Percentiles rank a stretch among this genome's conserved stretches.
Evolutionary conservation across 148 eudicot species (phyloP).

Genomic region (Spergularia bocconei): DNA sequence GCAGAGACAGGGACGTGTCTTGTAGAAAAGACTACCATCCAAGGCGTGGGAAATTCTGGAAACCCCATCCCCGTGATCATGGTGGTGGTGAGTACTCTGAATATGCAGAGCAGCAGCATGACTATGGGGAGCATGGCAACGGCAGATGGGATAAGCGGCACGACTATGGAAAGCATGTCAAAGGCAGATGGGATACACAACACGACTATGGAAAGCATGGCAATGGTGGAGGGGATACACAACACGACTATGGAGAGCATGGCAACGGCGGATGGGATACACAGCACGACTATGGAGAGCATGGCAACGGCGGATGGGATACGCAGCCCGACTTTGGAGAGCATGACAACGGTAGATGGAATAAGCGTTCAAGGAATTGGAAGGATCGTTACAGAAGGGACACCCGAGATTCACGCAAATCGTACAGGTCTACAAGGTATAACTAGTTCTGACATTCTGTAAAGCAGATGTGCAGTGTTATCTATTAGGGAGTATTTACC

Average conservation of each 20-base stretch:
- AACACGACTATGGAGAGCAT: background rate
- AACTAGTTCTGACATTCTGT: background rate
- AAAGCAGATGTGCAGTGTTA: background rate
- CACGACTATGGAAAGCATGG: background rate
- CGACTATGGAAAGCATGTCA: background rate
- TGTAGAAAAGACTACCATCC: background rate
- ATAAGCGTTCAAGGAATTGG: background rate
- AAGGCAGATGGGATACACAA: background rate
- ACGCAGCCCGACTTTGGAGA: background rate
- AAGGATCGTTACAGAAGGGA: background rate
- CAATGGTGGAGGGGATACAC: background rate
- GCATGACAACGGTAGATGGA: background rate
- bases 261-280: background rate
- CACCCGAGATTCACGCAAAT: background rate
- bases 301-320: background rate
- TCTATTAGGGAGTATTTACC: no score
- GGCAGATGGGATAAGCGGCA: background rate
- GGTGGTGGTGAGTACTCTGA: background rate
- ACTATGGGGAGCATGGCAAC: background rate
- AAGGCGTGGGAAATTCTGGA: background rate
- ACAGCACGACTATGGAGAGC: background rate
- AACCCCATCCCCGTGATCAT: background rate
- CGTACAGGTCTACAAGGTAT: background rate
- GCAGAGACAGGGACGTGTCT: background rate
- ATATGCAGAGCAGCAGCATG: background rate